These are phyloP conservation scores for Agmasoma carcini DNA, from an alignment of 371 early-diverging fungal species.

Conservation along the genomic window DNA sequence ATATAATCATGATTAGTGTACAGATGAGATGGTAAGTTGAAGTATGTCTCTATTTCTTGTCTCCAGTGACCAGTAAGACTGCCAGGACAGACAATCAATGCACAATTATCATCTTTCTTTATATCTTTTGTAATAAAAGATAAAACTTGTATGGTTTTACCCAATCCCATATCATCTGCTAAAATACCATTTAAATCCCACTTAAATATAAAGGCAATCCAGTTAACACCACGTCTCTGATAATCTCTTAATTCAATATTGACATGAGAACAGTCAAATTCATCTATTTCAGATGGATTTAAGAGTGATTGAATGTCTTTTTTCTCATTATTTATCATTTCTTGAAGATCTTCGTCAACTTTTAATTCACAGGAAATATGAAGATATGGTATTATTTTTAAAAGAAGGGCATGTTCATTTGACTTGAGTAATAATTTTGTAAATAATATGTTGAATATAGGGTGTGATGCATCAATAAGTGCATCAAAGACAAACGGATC, in stretches of 20 bases:
- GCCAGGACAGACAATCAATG: conserved; percentile 85
- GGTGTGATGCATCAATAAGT: conserved; percentile 11
- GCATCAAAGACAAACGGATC: conserved; percentile 19
- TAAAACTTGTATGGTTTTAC: conserved; percentile 75
- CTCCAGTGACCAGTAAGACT: conserved; percentile 90
- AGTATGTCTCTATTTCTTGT: conserved; percentile 62
- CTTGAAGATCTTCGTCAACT: conserved; percentile 23
- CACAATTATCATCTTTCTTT: conserved; percentile 34
- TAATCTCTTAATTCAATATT: conserved; percentile 44
- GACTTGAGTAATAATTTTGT: conserved; percentile 16
- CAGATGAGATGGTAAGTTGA: conserved; percentile 10
- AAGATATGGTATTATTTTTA: conserved; percentile 20
- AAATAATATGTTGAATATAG: conserved; percentile 24
- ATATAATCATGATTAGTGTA: conserved; percentile 2
- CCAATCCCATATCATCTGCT: conserved; percentile 69
- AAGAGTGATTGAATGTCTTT: conserved; percentile 17
- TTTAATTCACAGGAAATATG: conserved; percentile 13
- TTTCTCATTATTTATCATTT: conserved; percentile 19
- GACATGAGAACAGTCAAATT: conserved; percentile 21
- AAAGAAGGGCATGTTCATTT: background rate
- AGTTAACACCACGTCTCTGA: conserved; percentile 51
- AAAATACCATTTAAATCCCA: conserved; percentile 51
- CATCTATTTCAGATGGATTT: conserved; percentile 14
- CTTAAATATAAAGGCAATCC: conserved; percentile 49
- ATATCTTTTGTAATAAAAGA: conserved; percentile 37